Conservation (phyloP, 78 protist genomes). For the Emiliania huxleyi region DNA sequence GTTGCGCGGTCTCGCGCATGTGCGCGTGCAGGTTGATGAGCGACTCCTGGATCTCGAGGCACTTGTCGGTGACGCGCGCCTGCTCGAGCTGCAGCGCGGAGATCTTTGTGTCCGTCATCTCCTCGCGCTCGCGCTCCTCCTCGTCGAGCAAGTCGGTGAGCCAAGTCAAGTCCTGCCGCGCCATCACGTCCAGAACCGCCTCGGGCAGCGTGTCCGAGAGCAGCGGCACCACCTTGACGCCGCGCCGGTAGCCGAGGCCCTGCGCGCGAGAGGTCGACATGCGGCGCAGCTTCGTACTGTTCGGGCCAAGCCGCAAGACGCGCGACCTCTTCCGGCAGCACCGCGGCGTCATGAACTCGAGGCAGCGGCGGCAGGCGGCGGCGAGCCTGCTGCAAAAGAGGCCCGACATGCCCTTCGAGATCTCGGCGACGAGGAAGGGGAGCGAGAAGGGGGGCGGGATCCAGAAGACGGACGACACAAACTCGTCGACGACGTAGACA, state of each 20-base stretch:
- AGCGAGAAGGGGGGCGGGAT: not conserved
- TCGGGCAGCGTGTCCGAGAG: not conserved
- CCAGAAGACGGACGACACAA: not conserved
- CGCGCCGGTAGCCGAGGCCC: not conserved
- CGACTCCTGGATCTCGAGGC: not conserved
- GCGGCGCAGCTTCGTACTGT: no score
- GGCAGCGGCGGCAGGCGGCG: not conserved
- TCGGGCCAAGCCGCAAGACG: no score
- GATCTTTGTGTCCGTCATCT: not conserved
- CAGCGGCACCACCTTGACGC: not conserved
- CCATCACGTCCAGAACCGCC: not conserved
- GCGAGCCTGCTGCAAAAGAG: not conserved
- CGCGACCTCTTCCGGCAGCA: not conserved
- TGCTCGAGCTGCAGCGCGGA: not conserved
- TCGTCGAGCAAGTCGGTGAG: not conserved
- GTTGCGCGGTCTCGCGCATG: no score
- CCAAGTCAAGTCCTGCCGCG: not conserved
- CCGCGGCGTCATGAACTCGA: no score
- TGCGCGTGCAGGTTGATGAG: not conserved
- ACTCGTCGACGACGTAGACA: not conserved
- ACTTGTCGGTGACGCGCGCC: not conserved
- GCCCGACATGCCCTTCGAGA: not conserved
- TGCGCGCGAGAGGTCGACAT: not conserved
- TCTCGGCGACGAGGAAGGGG: not conserved
- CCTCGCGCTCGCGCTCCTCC: not conserved